Base-by-base conservation (phyloP, 2,329 filamentous ascomycete genomes). In the Xylaria sp. region DNA sequence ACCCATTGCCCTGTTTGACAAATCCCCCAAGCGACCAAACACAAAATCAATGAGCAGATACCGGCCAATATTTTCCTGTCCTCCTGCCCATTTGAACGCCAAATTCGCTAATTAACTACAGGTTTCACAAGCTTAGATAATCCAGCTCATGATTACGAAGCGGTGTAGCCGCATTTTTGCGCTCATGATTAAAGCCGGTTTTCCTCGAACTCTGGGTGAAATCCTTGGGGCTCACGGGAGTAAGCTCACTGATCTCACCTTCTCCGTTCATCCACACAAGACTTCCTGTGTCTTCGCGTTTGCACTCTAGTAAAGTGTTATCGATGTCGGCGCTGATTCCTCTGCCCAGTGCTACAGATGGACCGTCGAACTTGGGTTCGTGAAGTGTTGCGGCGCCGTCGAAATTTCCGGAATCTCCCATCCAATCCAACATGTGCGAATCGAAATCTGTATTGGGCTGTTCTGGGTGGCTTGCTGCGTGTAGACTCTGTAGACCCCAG, bases 401-500 rank as follows among this genome's bases (percentile, higher is more conserved):
- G 6, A 52, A 48, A 3, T 29, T 29, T 1, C 23, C 43, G n/a
- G 47, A 41, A 13, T 48, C 63, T 6, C 48, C 43, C 19, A 62
- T 17, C 65, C 65, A 67, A 15, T 67, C 60, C 7, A 57, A 33
- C 55, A 66, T 64, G 1, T 54, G 43, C 2, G 63, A 63, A 27
- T 63, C 54, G n/a, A 62, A 57, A 17, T 51, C n/a, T 3, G 44
- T 35, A 3, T 15, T 31, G 11, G 54, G 8, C 33, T 62, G 53
- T 29, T 46, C 15, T 2, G 43, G 51, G 6, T 54, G 55, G 25
- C 54, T 57, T 33, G 58, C 55, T 43, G 57, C 62, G 8, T 63
- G 65, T n/a, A 67, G 38, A 29, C 62, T 63, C 8, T 65, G 65
- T 29, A 67, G 54, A 7, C 56, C 60, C 63, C 65, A 67, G 11